These are phyloP conservation scores for Botrytis pseudocinerea DNA, from an alignment of 2,329 filamentous ascomycete genomes.

Conservation along the genomic window DNA sequence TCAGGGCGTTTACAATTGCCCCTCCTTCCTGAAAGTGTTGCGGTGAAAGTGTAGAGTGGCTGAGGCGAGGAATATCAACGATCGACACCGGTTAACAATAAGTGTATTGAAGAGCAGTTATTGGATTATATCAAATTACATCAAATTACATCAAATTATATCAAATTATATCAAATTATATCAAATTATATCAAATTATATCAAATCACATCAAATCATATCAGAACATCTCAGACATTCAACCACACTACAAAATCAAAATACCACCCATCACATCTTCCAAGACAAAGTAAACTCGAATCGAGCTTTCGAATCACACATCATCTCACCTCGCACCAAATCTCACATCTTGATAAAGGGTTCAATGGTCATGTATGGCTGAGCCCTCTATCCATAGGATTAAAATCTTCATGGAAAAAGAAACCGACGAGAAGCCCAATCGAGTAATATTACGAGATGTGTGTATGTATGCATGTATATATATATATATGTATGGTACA, in stretches of 20 bases:
- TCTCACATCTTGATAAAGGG: neutral
- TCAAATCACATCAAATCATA: neutral
- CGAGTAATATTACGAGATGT: neutral
- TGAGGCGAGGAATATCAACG: neutral
- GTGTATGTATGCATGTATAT: accelerated
- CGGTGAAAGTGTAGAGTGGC: neutral
- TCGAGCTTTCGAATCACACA: neutral
- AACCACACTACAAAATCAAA: neutral
- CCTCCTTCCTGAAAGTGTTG: neutral
- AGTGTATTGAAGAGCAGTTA: too few species aligned
- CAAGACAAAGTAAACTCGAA: neutral
- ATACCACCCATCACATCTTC: neutral
- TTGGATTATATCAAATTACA: too few species aligned
- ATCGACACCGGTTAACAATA: too few species aligned
- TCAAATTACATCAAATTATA: neutral
- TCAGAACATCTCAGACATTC: neutral
- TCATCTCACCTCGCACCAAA: neutral
- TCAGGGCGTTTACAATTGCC: constrained; percentile 14
- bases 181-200: too few species aligned
- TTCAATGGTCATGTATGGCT: neutral
- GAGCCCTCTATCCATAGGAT: too few species aligned
- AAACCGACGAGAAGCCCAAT: neutral
- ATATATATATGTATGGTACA: too few species aligned
- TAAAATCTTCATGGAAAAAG: neutral
- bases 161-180: neutral